These are phyloP conservation scores for Salix dunnii DNA, from an alignment of 345 rosid species.

Conservation along the genomic window DNA sequence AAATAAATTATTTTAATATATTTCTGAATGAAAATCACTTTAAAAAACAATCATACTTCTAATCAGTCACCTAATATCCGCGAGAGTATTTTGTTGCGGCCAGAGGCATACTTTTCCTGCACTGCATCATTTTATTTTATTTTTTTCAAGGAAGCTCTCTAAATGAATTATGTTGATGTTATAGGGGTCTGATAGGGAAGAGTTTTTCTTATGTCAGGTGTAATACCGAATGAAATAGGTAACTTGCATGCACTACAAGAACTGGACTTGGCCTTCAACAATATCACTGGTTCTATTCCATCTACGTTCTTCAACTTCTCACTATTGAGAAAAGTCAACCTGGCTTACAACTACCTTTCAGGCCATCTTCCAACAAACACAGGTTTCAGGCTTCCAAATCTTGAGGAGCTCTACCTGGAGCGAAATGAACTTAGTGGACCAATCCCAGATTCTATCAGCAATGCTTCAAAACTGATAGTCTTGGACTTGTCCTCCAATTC, in stretches of 20 bases:
- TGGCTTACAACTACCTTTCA: background rate
- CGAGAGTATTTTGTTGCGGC: too few relatives aligned
- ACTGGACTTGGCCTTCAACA: background rate
- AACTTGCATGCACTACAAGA: background rate
- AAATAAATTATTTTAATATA: too few relatives aligned
- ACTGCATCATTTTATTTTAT: too few relatives aligned
- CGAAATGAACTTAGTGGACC: constrained; percentile 9
- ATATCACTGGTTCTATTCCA: constrained; percentile 15
- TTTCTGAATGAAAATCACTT: too few relatives aligned
- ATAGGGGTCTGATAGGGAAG: too few relatives aligned
- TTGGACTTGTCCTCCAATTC: constrained; percentile 5
- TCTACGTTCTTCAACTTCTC: constrained; percentile 13
- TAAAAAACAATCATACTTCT: too few relatives aligned
- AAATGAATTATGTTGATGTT: too few relatives aligned
- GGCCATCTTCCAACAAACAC: constrained; percentile 23
- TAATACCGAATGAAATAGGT: constrained; percentile 11
- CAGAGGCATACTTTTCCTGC: too few relatives aligned
- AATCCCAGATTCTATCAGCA: constrained; percentile 18
- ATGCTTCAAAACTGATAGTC: constrained; percentile 7
- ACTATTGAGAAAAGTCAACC: background rate
- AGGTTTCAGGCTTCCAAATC: constrained; percentile 19
- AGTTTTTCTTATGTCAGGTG: background rate
- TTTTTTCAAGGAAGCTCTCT: too few relatives aligned
- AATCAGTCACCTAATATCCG: too few relatives aligned
- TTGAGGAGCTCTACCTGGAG: constrained; percentile 10